A percentile compares a stretch with the other conserved stretches of the same genome.
phyloP scores from a whole-genome alignment of 371 early-diverging fungal genomes.

The Apophysomyces trapeziformis region DNA sequence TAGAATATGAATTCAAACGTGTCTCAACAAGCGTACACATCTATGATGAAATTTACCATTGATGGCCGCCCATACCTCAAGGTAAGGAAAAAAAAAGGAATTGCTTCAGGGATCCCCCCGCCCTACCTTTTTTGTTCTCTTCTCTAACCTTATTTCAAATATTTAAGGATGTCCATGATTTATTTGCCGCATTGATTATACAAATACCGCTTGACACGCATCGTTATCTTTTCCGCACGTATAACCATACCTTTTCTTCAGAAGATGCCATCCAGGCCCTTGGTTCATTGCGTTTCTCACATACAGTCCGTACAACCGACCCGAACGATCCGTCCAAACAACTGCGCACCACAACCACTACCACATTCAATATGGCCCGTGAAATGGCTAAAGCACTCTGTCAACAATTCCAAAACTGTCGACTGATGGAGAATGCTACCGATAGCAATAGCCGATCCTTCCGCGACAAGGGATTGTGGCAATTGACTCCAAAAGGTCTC shows the following conservation, averaged over 20 bases:
- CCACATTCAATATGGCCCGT: constrained; percentile 63
- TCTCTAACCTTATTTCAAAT: neutral
- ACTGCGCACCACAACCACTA: constrained; percentile 59
- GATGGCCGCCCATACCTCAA: constrained; percentile 54
- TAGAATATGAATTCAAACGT: constrained; percentile 34
- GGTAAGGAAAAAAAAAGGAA: constrained; percentile 24
- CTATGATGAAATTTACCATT: constrained; percentile 55
- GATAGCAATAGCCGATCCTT: constrained; percentile 58
- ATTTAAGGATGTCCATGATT: constrained; percentile 63
- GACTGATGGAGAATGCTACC: constrained; percentile 54
- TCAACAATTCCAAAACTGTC: constrained; percentile 63
- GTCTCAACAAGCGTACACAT: constrained; percentile 53
- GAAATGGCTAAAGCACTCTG: constrained; percentile 70
- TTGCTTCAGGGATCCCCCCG: neutral
- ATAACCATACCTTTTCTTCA: constrained; percentile 60
- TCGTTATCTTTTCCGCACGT: constrained; percentile 57
- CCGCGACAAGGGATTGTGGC: constrained; percentile 57
- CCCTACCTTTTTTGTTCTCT: no score
- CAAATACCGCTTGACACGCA: constrained; percentile 60
- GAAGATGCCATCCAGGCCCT: constrained; percentile 61
- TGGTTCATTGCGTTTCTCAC: constrained; percentile 56
- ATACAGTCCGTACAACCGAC: constrained; percentile 60
- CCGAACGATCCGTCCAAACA: constrained; percentile 55
- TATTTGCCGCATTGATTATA: constrained; percentile 63
- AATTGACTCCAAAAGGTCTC: constrained; percentile 62